phyloP scores from a whole-genome alignment of 768 basidiomycete genomes.

The Baorangia bicolor region DNA sequence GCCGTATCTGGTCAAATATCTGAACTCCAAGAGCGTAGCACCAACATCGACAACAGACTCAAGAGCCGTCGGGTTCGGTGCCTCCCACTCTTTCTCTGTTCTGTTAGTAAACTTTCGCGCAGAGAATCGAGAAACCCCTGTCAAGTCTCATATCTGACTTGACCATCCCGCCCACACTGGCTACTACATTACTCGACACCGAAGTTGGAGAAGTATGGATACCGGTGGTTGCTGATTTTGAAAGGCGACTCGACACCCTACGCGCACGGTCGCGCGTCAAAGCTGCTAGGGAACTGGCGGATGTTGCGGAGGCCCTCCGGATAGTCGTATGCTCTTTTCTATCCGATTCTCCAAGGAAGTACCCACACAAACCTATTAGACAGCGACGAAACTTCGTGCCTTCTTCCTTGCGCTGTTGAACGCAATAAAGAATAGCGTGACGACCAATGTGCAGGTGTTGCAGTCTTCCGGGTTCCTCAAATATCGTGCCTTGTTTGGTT shows the following conservation, averaged over 20 bases:
- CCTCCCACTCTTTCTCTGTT: not conserved
- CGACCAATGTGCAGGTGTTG: conserved; percentile 90
- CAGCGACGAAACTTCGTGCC: conserved; percentile 81
- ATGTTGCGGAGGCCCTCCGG: conserved; percentile 83
- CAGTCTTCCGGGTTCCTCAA: conserved; percentile 87
- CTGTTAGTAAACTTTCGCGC: conserved; percentile 3
- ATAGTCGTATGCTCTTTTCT: conserved; percentile 64
- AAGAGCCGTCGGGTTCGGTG: conserved; percentile 75
- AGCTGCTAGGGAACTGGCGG: conserved; percentile 78
- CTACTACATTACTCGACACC: conserved; percentile 78
- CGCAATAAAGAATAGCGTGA: conserved; percentile 78
- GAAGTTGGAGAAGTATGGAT: conserved; percentile 91
- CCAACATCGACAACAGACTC: conserved; percentile 84
- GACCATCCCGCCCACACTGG: conserved; percentile 77
- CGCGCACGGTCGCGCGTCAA: conserved; percentile 79
- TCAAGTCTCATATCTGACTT: conserved; percentile 78
- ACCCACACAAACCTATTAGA: conserved; percentile 44
- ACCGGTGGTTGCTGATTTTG: conserved; percentile 74
- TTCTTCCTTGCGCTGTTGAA: conserved; percentile 85
- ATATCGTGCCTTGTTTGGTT: conserved; percentile 77
- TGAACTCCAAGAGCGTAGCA: conserved; percentile 86
- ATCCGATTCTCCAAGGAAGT: not conserved
- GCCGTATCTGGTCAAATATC: conserved; percentile 96
- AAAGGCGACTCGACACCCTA: conserved; percentile 65
- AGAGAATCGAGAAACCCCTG: conserved; percentile 90